These are phyloP conservation scores for Kluyveromyces nonfermentans DNA, from an alignment of 805 yeast genomes.

Conservation along the genomic window DNA sequence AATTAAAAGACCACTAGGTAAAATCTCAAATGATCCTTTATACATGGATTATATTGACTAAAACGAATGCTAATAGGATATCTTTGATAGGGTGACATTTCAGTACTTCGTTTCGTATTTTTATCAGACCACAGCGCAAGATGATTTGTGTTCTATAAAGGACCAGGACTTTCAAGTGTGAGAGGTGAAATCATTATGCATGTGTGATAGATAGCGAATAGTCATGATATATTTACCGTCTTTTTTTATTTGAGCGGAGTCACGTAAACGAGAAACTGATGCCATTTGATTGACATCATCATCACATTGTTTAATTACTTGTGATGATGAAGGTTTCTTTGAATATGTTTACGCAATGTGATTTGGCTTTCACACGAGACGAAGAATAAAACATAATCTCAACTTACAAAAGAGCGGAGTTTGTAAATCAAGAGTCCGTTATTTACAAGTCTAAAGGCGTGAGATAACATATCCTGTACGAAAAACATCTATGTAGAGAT, in stretches of 20 bases:
- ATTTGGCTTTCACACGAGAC: conserved; percentile 6
- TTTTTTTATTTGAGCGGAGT: conserved; percentile 6
- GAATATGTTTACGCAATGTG: conserved; percentile 3
- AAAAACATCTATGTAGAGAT: neutral
- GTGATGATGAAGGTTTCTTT: neutral
- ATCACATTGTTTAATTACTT: conserved; percentile 2
- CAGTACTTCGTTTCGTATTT: neutral
- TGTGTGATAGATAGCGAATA: neutral
- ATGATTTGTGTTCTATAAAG: neutral
- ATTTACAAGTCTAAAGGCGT: conserved; percentile 35
- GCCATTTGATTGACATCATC: neutral
- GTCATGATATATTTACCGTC: neutral
- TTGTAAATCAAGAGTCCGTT: conserved; percentile 26
- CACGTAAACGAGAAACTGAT: conserved; percentile 3
- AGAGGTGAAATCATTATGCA: neutral
- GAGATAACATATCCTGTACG: conserved; percentile 30
- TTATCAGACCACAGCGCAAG: neutral
- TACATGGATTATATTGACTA: neutral
- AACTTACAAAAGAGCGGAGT: conserved; percentile 29
- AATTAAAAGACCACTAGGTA: neutral
- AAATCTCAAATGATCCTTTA: neutral
- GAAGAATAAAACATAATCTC: conserved; percentile 3
- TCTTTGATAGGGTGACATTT: neutral
- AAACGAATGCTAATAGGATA: neutral
- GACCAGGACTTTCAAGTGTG: conserved; percentile 1